Conservation (phyloP, 768 basidiomycete genomes). For the Leccinum truebloodii region DNA sequence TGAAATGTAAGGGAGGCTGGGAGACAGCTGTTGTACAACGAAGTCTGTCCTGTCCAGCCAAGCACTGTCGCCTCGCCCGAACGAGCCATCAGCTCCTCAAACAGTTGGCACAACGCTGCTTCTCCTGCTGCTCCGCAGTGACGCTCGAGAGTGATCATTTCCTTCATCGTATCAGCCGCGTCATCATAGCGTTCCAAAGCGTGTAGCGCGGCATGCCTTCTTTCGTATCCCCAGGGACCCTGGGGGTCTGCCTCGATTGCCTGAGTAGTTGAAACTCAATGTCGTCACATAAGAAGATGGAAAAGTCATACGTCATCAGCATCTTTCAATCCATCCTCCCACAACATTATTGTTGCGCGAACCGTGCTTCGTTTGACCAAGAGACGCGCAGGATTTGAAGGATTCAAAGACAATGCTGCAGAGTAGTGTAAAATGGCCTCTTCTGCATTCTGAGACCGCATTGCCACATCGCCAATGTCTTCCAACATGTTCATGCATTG, state of each 20-base stretch:
- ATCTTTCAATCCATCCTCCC: slow-evolving; percentile 12
- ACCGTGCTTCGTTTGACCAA: slow-evolving; percentile 13
- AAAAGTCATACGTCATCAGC: no score
- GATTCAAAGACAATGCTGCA: not conserved
- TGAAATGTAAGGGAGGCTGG: no score
- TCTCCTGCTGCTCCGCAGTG: no score
- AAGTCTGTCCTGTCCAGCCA: no score
- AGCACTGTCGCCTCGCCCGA: no score
- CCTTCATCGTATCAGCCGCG: not conserved
- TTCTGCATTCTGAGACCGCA: not conserved
- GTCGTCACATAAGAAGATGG: no score
- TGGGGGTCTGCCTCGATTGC: slow-evolving; percentile 1
- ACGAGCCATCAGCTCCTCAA: no score
- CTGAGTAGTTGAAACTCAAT: not conserved
- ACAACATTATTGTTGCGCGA: not conserved
- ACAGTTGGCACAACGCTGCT: no score
- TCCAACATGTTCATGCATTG: no score
- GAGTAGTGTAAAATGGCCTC: not conserved
- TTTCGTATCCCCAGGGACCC: not conserved
- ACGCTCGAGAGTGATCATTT: no score
- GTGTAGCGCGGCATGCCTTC: slow-evolving; percentile 2
- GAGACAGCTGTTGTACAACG: no score
- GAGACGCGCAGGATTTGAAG: not conserved
- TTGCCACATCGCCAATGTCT: no score
- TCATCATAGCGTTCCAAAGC: slow-evolving; percentile 1